These are phyloP conservation scores for Fusarium piperis DNA, from an alignment of 2,329 filamentous ascomycete species.

Conservation along the genomic window DNA sequence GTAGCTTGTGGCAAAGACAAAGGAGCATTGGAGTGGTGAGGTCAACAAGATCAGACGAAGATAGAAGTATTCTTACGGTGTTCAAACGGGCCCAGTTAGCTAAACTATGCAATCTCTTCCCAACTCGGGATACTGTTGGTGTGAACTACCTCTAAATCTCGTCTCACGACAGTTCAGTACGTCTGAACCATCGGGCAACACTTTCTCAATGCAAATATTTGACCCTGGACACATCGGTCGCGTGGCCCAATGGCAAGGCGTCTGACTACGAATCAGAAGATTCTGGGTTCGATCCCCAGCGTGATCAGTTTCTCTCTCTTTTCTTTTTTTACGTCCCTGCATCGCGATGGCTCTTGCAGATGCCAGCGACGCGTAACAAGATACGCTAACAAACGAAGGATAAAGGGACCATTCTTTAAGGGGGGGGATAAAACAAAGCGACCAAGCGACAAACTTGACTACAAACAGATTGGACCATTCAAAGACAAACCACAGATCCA, in stretches of 20 bases:
- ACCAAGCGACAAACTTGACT: too few species aligned
- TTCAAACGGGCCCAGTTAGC: not conserved
- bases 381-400: too few species aligned
- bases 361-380: too few species aligned
- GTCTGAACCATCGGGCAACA: not conserved
- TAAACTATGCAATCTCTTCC: too few species aligned
- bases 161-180: not conserved
- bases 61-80: not conserved
- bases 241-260: conserved; percentile 47
- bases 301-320: conserved; percentile 18
- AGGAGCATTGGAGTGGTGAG: not conserved
- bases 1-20: not conserved
- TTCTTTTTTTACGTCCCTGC: not conserved
- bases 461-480: too few species aligned
- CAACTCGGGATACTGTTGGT: not conserved
- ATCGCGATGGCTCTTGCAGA: not conserved
- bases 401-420: too few species aligned
- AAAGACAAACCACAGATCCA: too few species aligned
- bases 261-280: conserved; percentile 49
- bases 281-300: conserved; percentile 46
- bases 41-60: too few species aligned
- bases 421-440: too few species aligned
- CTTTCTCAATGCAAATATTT: not conserved
- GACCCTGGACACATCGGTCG: conserved; percentile 1
- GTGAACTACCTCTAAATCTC: not conserved